These are phyloP conservation scores for Xylaria bambusicola DNA, from an alignment of 495 filamentous ascomycete genomes.

Conservation along the genomic window DNA sequence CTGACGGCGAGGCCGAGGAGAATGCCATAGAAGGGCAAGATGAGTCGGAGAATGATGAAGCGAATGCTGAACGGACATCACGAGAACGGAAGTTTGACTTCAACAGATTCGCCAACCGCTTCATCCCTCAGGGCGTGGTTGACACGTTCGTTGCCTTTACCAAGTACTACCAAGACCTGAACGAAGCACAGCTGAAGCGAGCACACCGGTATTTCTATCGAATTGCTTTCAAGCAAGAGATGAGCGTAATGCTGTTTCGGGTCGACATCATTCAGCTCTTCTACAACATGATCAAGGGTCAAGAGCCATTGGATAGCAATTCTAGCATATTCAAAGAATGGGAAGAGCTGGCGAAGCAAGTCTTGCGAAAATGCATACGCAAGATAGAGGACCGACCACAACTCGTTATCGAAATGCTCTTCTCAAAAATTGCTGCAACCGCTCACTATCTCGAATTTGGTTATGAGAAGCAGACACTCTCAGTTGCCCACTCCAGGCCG, in stretches of 20 bases:
- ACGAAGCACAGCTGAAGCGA: slow-evolving; percentile 80
- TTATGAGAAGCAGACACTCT: slow-evolving; percentile 74
- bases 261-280: slow-evolving; percentile 88
- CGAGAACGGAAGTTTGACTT: slow-evolving; percentile 95
- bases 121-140: slow-evolving; percentile 79
- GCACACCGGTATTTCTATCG: slow-evolving; percentile 95
- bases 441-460: slow-evolving; percentile 88
- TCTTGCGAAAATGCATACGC: slow-evolving; percentile 71
- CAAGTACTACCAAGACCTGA: slow-evolving; percentile 79
- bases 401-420: slow-evolving; percentile 84
- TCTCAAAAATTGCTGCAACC: slow-evolving; percentile 86
- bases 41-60: slow-evolving; percentile 76
- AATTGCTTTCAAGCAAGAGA: slow-evolving; percentile 90
- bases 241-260: slow-evolving; percentile 83
- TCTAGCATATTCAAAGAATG: slow-evolving; percentile 76
- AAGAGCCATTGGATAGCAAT: slow-evolving; percentile 69
- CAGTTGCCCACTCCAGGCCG: slow-evolving; percentile 57
- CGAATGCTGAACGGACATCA: slow-evolving; percentile 64
- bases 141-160: slow-evolving; percentile 86
- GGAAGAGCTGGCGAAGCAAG: slow-evolving; percentile 84
- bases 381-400: slow-evolving; percentile 84
- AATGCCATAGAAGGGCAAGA: slow-evolving; percentile 51
- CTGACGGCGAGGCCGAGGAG: slow-evolving; percentile 41
- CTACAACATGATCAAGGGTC: slow-evolving; percentile 90
- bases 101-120: slow-evolving; percentile 74